Conservation (phyloP, 441 rosid genomes). For the Arabidopsis lyrata region DNA sequence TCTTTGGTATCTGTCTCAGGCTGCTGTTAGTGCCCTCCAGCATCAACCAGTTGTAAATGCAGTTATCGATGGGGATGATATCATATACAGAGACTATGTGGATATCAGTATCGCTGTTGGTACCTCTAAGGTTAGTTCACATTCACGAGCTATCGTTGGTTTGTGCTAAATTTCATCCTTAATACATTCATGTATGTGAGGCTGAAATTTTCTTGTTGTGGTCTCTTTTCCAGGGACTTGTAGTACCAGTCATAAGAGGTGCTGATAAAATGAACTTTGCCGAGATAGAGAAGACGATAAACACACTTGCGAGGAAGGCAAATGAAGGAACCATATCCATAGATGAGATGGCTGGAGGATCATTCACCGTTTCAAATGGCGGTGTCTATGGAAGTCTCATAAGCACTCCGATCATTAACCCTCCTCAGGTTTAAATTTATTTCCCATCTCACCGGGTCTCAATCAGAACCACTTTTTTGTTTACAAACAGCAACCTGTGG, state of each 20-base stretch:
- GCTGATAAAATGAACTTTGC: conserved; percentile 93
- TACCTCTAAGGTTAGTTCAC: conserved; percentile 83
- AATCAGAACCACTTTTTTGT: conserved; percentile 12
- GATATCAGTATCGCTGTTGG: conserved; percentile 97
- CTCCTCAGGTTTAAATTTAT: conserved; percentile 78
- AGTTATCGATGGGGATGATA: conserved; percentile 95
- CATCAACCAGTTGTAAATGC: conserved; percentile 95
- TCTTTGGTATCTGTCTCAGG: conserved; percentile 57
- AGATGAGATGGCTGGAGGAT: conserved; percentile 99
- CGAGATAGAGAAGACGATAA: conserved; percentile 91
- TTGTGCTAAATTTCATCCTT: conserved; percentile 7
- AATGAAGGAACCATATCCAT: conserved; percentile 87
- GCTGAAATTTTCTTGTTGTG: background rate
- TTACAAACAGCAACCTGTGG: conserved; percentile 1
- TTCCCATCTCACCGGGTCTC: background rate
- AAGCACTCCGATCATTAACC: conserved; percentile 98
- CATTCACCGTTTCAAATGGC: conserved; percentile 94
- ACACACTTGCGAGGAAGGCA: conserved; percentile 90
- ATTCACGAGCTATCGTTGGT: background rate
- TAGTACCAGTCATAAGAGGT: conserved; percentile 89
- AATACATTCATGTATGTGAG: background rate
- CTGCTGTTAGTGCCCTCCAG: conserved; percentile 95
- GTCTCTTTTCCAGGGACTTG: conserved; percentile 73
- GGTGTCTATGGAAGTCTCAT: conserved; percentile 97
- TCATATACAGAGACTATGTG: conserved; percentile 90